Evolutionary conservation across 2,329 filamentous ascomycete genomes (phyloP), one percentile per base, ranked within the genome.

Genomic region (Mycocentrospora acerina): DNA sequence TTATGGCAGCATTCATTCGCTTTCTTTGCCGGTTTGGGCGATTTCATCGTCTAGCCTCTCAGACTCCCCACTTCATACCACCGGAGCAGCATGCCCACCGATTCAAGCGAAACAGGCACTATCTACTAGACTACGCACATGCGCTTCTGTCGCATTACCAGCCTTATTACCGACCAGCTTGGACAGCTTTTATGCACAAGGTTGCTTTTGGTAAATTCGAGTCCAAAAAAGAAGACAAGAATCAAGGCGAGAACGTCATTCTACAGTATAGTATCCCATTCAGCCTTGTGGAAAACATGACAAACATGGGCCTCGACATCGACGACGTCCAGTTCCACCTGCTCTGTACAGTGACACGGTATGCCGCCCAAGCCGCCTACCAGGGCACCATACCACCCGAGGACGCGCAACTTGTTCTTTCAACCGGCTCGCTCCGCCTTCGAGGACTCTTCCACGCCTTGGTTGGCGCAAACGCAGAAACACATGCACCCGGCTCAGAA

Each of bases 1-100:
- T 66, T 7, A 36, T 64, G 8, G 38, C 47, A 3, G 53, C 61
- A 1, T 64, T 67, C 22, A 55, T 66, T 14, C 40, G 47, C 4
- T 59, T 58, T 24, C 47, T 66, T 9, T 67, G 62, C 37, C 57
- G 56, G 16, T 63, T 58, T 35, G 59, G 60, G 13, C 49, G 40
- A 10, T 51, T 59, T 19, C 29, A 41, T 15, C 48, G 37, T 8
- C 16, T 29, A 2, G 44, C 45, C 7, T 25, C 42, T 4, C 30
- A 35, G 10, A 31, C 38, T 4, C 28, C 47, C 7, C 17, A 26
- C 6, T 39, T 52, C 8, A 4, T 53, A 7, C 19, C 43, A 7
- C 44, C 35, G 5, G 40, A 50, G 15, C 40, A 55, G 11, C 59
- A 63, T 29, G 29, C 29, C n/a, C 13, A 42, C 7, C 38, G 43